phyloP scores from a whole-genome alignment of 495 filamentous ascomycete species.

The Penicillium paradoxum region DNA sequence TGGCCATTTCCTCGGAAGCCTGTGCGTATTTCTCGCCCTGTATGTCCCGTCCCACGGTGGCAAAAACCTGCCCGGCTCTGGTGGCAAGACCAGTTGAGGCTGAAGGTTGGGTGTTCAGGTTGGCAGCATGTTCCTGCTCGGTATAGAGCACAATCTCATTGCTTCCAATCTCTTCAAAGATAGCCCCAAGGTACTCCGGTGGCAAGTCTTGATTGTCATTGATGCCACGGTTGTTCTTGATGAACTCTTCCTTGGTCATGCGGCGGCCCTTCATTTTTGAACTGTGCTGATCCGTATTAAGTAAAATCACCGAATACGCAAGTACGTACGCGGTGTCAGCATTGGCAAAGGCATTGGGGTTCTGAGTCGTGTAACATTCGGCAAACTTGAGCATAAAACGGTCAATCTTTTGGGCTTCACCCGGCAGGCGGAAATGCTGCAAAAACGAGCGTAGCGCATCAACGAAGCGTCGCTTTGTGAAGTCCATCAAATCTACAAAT shows the following conservation, averaged over 20 bases:
- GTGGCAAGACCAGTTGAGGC: constrained; percentile 67
- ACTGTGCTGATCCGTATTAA: constrained; percentile 96
- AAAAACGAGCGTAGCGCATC: constrained; percentile 87
- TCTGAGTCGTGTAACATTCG: constrained; percentile 87
- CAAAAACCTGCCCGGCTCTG: constrained; percentile 81
- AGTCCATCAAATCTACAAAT: constrained; percentile 95
- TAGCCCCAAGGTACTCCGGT: constrained; percentile 81
- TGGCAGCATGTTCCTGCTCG: constrained; percentile 81
- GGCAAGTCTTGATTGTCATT: constrained; percentile 94
- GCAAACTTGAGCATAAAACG: constrained; percentile 99
- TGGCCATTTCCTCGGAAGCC: constrained; percentile 92
- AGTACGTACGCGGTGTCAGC: constrained; percentile 97
- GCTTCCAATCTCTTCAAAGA: constrained; percentile 84
- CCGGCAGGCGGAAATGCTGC: constrained; percentile 90
- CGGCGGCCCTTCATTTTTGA: constrained; percentile 69
- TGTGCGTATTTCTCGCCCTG: constrained; percentile 91
- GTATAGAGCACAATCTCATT: constrained; percentile 95
- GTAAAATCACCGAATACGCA: constrained; percentile 91
- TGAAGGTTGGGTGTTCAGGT: constrained; percentile 55
- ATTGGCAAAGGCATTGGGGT: constrained; percentile 96
- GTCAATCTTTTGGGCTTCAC: constrained; percentile 99
- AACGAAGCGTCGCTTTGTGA: constrained; percentile 86
- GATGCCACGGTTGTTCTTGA: constrained; percentile 98
- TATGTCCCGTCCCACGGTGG: constrained; percentile 83
- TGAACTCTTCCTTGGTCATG: constrained; percentile 96